Percentiles rank a stretch among this genome's conserved stretches.
Conservation (phyloP, 2,329 filamentous ascomycete species). For the Diaporthe sp. region DNA sequence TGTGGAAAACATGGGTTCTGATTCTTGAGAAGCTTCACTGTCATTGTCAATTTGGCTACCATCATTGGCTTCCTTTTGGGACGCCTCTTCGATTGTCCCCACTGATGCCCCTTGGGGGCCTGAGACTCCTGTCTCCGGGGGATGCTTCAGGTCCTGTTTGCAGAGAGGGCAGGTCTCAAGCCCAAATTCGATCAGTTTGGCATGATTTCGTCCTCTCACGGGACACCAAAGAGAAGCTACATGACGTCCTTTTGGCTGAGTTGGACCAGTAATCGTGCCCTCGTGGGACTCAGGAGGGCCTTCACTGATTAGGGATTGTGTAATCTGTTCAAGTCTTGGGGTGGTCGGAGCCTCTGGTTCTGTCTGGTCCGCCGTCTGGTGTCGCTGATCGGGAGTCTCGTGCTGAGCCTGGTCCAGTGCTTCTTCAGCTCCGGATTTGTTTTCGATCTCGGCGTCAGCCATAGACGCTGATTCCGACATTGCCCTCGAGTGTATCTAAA, state of each 20-base stretch:
- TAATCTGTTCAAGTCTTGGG: not conserved
- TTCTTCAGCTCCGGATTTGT: not conserved
- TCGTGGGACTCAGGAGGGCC: not conserved
- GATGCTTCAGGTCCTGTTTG: not conserved
- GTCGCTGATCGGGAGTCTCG: too few species aligned
- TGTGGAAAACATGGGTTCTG: not conserved
- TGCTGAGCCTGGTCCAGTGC: not conserved
- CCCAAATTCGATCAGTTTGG: not conserved
- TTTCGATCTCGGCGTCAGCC: not conserved
- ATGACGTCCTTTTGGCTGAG: not conserved
- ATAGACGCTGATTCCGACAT: not conserved
- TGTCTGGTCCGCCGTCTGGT: not conserved
- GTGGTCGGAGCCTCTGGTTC: not conserved
- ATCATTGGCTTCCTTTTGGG: not conserved
- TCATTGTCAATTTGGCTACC: too few species aligned
- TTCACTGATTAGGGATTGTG: not conserved
- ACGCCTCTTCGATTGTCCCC: not conserved
- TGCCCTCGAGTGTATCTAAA: not conserved
- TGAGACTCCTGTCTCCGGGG: not conserved
- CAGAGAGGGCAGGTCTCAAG: not conserved
- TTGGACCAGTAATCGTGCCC: not conserved
- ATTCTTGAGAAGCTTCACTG: not conserved
- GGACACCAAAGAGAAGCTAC: not conserved
- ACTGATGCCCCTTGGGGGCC: not conserved
- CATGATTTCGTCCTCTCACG: not conserved